Evolutionary conservation across 176 grass and related monocot species (phyloP), one percentile per base, ranked within the genome.

Genomic region (Oryza rufipogon): DNA sequence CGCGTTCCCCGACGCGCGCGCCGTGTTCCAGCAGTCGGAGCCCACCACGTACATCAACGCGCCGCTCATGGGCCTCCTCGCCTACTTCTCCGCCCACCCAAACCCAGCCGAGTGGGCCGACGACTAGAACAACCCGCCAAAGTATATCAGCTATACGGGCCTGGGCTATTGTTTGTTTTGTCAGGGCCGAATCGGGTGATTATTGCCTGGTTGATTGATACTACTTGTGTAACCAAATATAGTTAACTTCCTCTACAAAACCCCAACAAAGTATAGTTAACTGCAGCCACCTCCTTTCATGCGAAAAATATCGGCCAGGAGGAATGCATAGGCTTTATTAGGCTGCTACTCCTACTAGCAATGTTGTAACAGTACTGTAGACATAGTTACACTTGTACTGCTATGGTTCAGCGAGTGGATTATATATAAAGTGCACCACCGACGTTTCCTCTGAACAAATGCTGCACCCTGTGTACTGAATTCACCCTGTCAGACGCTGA

Each of bases 41-140:
- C 92, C 92, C 19, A 83, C 92, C 54, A 95, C 92, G 7, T 92
- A 95, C 83, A 95, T 95, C 85, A 90, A 92, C 68, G 92, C 92
- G 3, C 92, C 90, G 4, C 75, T 95, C 71, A 83, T 95, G 19
- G 92, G 90, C 48, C 71, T 88, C 12, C 88, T 94, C 15, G 92
- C 92, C 61, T 90, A 84, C 84, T 81, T 92, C 47, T 75, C 87
- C 2, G 90, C 79, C 2, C 71, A 84, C 73, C 82, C 73, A 5
- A 84, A 75, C 63, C 82, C 82, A 0, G 68, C 83, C 30, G 89
- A 89, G 14, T 89, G 77, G 91, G 72, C 26, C 44, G 87, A 90
- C 64, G 76, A 86, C 74, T 94, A 68, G 83, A 52, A 20, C 56
- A 9, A 9, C 11, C 11, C n/a, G n/a, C 5, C 2, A 10, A 63